A percentile compares a stretch with the other conserved stretches of the same genome.
These are phyloP conservation scores for Yueomyces sinensis DNA, from an alignment of 805 yeast species.

Conservation along the genomic window DNA sequence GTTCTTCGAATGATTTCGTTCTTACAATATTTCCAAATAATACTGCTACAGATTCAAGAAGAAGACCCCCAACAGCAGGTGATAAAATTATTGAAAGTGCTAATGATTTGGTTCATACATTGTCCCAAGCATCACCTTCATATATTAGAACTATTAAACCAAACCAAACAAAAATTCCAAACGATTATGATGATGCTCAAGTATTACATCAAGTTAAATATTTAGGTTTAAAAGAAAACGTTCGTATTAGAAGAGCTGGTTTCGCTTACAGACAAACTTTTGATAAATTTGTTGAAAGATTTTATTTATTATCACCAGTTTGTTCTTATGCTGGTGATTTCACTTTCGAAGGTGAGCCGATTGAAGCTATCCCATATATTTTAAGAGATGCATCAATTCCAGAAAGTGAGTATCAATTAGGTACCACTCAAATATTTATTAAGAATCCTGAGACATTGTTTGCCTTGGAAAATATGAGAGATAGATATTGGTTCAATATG, in stretches of 20 bases:
- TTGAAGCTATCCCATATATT: slow-evolving; percentile 40
- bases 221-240: slow-evolving; percentile 92
- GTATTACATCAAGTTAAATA: slow-evolving; percentile 94
- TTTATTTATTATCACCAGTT: slow-evolving; percentile 71
- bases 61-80: slow-evolving; percentile 91
- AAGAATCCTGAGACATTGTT: slow-evolving; percentile 95
- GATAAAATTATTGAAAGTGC: slow-evolving; percentile 91
- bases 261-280: slow-evolving; percentile 96
- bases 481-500: slow-evolving; percentile 95
- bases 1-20: slow-evolving; percentile 57
- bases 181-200: slow-evolving; percentile 77
- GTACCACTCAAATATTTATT: slow-evolving; percentile 83
- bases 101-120: slow-evolving; percentile 74
- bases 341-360: slow-evolving; percentile 49
- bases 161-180: slow-evolving; percentile 81
- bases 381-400: slow-evolving; percentile 59
- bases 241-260: slow-evolving; percentile 95
- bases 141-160: slow-evolving; percentile 97
- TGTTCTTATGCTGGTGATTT: slow-evolving; percentile 88
- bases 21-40: slow-evolving; percentile 46
- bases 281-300: slow-evolving; percentile 91
- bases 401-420: slow-evolving; percentile 72
- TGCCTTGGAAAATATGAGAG: slow-evolving; percentile 92
- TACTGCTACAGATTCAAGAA: slow-evolving; percentile 53
- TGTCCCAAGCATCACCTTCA: slow-evolving; percentile 86